Percentiles rank a stretch among this genome's conserved stretches.
Conservation (phyloP, 768 basidiomycete genomes). For the Epithele typhae region DNA sequence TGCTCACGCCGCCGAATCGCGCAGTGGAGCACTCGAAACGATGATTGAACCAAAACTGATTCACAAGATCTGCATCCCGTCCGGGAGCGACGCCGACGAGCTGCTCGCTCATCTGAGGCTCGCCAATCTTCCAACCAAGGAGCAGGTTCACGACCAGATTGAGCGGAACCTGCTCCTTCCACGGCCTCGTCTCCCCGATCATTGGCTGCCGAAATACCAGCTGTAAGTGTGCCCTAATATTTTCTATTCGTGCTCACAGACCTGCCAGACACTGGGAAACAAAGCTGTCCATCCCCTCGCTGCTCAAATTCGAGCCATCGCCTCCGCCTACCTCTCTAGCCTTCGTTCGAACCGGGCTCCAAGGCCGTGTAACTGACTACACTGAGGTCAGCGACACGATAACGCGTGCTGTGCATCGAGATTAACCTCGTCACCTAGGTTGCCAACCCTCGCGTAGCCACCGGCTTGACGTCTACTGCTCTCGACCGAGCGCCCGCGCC, state of each 20-base stretch:
- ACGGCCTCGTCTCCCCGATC: slow-evolving; percentile 55
- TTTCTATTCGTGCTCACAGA: slow-evolving; percentile 4
- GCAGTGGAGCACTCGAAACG: too few relatives aligned
- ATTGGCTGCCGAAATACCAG: slow-evolving; percentile 81
- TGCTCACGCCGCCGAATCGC: too few relatives aligned
- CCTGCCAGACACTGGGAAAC: slow-evolving; percentile 67
- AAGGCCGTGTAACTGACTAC: slow-evolving; percentile 79
- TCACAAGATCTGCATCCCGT: slow-evolving; percentile 37
- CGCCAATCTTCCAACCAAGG: slow-evolving; percentile 48
- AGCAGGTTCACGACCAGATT: slow-evolving; percentile 61
- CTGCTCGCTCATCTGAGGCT: slow-evolving; percentile 58
- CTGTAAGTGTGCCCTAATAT: slow-evolving; percentile 45
- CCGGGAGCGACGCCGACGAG: slow-evolving; percentile 32
- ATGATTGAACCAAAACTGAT: too few relatives aligned
- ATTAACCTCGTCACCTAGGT: slow-evolving; percentile 35
- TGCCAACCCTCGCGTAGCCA: slow-evolving; percentile 48
- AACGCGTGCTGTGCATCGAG: neutral
- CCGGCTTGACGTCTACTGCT: slow-evolving; percentile 81
- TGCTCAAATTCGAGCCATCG: slow-evolving; percentile 63
- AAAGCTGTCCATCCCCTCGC: slow-evolving; percentile 52
- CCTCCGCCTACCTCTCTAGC: slow-evolving; percentile 70
- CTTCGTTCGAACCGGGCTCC: slow-evolving; percentile 74
- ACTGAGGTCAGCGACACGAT: slow-evolving; percentile 50
- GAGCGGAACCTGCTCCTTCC: slow-evolving; percentile 75
- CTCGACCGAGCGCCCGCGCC: slow-evolving; percentile 81